Percentiles rank a stretch among this genome's conserved stretches.
These are phyloP conservation scores for Botrytis galanthina DNA, from an alignment of 2,329 filamentous ascomycete genomes.

Conservation along the genomic window DNA sequence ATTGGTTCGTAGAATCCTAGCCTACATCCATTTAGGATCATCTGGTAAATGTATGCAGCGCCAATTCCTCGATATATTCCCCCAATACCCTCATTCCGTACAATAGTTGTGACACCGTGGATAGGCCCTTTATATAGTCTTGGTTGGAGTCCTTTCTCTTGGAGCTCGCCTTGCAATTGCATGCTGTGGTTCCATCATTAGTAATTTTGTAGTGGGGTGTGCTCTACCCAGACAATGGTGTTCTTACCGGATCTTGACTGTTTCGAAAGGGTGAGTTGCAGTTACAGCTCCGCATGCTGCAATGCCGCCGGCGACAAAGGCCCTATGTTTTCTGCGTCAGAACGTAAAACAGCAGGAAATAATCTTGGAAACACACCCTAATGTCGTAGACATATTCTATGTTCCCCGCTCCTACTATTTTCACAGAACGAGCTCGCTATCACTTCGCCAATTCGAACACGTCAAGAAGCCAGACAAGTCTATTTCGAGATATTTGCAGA, in stretches of 20 bases:
- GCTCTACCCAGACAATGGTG: constrained; percentile 4
- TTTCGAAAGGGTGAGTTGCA: constrained; percentile 96
- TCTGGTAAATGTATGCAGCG: constrained; percentile 93
- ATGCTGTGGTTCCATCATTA: constrained; percentile 54
- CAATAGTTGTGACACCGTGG: constrained; percentile 86
- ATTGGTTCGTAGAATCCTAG: constrained; percentile 97
- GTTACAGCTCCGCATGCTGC: constrained; percentile 97
- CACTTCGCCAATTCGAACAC: constrained; percentile 24
- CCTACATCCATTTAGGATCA: constrained; percentile 93
- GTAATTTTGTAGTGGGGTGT: constrained; percentile 4
- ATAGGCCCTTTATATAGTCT: constrained; percentile 88
- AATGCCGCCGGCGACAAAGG: constrained; percentile 93
- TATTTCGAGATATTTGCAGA: background rate
- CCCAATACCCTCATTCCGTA: constrained; percentile 81
- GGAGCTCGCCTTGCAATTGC: constrained; percentile 94
- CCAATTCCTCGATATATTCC: constrained; percentile 88
- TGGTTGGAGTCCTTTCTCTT: constrained; percentile 78
- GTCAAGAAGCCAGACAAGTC: background rate
- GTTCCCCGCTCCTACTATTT: constrained; percentile 29
- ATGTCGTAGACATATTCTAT: constrained; percentile 52
- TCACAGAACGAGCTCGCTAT: constrained; percentile 18
- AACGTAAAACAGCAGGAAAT: background rate
- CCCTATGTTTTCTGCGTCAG: constrained; percentile 44
- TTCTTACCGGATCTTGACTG: constrained; percentile 89
- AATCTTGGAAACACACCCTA: constrained; percentile 43